phyloP scores from a whole-genome alignment of 148 eudicot species.

The Arctostaphylos glauca region DNA sequence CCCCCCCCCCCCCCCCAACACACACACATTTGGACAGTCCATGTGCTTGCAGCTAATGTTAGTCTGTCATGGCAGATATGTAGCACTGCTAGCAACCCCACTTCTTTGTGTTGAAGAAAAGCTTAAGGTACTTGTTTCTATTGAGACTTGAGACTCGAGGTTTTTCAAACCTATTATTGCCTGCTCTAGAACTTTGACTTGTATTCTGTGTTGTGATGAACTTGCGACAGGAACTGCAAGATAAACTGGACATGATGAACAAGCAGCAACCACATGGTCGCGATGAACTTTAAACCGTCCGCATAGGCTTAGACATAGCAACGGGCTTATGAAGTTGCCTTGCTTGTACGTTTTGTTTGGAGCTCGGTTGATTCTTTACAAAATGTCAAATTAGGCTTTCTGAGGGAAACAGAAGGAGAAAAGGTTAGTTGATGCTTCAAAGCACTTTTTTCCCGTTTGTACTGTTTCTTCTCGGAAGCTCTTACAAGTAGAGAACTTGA shows the following conservation, averaged over 20 bases:
- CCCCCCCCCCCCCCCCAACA: too few relatives aligned
- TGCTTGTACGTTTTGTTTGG: background rate
- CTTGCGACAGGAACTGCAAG: constrained; percentile 68
- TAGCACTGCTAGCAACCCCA: constrained; percentile 78
- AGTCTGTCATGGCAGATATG: constrained; percentile 52
- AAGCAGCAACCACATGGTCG: constrained; percentile 53
- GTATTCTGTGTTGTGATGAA: constrained; percentile 7
- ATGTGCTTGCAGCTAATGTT: background rate
- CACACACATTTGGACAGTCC: background rate
- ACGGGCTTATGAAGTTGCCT: constrained; percentile 4
- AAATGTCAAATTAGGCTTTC: constrained; percentile 6
- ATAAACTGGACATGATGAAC: constrained; percentile 68
- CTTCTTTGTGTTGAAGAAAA: constrained; percentile 69
- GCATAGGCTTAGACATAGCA: constrained; percentile 9
- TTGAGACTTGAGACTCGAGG: background rate
- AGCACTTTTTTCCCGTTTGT: background rate
- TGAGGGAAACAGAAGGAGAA: background rate
- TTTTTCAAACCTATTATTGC: background rate
- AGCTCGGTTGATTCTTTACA: constrained; percentile 10
- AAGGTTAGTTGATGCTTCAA: constrained; percentile 8
- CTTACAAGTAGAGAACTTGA: background rate
- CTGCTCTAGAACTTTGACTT: constrained; percentile 4
- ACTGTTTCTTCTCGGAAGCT: constrained; percentile 7
- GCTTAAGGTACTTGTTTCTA: constrained; percentile 61
- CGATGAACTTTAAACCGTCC: constrained; percentile 57